phyloP scores from a whole-genome alignment of 2,329 filamentous ascomycete species.

The Apiospora koreana region DNA sequence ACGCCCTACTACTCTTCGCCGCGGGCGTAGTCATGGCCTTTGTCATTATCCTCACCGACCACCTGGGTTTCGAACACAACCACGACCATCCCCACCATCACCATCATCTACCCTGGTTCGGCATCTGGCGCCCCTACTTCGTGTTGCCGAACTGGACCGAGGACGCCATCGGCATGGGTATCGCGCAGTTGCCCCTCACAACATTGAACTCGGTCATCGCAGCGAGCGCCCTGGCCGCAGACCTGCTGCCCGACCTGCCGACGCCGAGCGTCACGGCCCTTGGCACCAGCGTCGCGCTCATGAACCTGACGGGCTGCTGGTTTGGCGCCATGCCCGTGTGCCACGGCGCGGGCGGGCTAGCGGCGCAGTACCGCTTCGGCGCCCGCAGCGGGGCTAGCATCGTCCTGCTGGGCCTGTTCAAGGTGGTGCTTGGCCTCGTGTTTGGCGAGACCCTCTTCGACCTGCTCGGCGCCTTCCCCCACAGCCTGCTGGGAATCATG shows the following conservation, averaged over 20 bases:
- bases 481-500: slow-evolving; percentile 78
- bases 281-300: slow-evolving; percentile 76
- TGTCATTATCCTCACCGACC: slow-evolving; percentile 37
- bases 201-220: slow-evolving; percentile 92
- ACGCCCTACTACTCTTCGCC: slow-evolving; percentile 72
- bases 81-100: slow-evolving; percentile 26
- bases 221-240: slow-evolving; percentile 74
- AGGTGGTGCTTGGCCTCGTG: slow-evolving; percentile 73
- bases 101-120: slow-evolving; percentile 49
- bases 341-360: slow-evolving; percentile 87
- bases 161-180: slow-evolving; percentile 57
- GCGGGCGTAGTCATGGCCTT: slow-evolving; percentile 68
- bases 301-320: slow-evolving; percentile 87
- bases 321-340: slow-evolving; percentile 96
- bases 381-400: slow-evolving; percentile 85
- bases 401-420: slow-evolving; percentile 74
- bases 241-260: slow-evolving; percentile 71
- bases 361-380: slow-evolving; percentile 89
- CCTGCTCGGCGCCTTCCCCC: slow-evolving; percentile 73
- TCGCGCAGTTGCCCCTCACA: slow-evolving; percentile 88
- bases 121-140: slow-evolving; percentile 60
- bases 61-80: slow-evolving; percentile 19
- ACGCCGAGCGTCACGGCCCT: slow-evolving; percentile 73
- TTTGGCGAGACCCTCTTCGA: slow-evolving; percentile 74
- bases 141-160: slow-evolving; percentile 46